Conservation (phyloP, 306 rosid genomes). For the Vigna mungo region DNA sequence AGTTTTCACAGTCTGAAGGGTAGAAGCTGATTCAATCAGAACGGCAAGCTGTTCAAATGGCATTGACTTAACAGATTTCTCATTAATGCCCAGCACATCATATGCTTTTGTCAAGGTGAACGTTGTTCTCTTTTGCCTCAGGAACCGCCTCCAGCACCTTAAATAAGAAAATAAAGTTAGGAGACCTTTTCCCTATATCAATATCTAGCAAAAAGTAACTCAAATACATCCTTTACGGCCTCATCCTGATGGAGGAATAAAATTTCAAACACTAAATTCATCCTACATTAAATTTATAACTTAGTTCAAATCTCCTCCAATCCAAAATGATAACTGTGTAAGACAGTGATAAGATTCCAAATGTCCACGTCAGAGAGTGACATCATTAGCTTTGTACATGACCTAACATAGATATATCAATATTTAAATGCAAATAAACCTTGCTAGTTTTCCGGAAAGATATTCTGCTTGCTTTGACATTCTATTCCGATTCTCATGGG, state of each 20-base stretch:
- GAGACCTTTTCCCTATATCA: neutral
- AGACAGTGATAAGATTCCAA: too few species aligned
- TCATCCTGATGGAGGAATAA: constrained; percentile 5
- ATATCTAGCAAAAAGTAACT: constrained; percentile 26
- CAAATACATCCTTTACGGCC: neutral
- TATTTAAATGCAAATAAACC: constrained; percentile 54
- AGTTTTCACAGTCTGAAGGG: constrained; percentile 79
- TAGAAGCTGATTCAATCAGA: constrained; percentile 80
- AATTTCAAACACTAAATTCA: constrained; percentile 13
- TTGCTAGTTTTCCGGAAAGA: constrained; percentile 78
- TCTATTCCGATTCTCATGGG: constrained; percentile 55
- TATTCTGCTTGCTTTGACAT: constrained; percentile 79
- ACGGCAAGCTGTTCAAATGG: constrained; percentile 88
- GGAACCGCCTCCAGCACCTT: constrained; percentile 92
- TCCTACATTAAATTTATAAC: constrained; percentile 1
- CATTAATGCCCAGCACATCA: constrained; percentile 71
- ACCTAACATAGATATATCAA: neutral
- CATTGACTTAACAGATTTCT: constrained; percentile 73
- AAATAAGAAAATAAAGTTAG: constrained; percentile 35
- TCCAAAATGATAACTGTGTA: neutral
- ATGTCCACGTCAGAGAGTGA: neutral
- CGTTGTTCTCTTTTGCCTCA: constrained; percentile 69
- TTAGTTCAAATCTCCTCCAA: constrained; percentile 9
- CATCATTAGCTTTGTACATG: constrained; percentile 11
- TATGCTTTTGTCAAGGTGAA: constrained; percentile 72